Percentiles rank a stretch among this genome's conserved stretches.
phyloP scores from a whole-genome alignment of 768 basidiomycete species.

The Boletus rubescentipes region DNA sequence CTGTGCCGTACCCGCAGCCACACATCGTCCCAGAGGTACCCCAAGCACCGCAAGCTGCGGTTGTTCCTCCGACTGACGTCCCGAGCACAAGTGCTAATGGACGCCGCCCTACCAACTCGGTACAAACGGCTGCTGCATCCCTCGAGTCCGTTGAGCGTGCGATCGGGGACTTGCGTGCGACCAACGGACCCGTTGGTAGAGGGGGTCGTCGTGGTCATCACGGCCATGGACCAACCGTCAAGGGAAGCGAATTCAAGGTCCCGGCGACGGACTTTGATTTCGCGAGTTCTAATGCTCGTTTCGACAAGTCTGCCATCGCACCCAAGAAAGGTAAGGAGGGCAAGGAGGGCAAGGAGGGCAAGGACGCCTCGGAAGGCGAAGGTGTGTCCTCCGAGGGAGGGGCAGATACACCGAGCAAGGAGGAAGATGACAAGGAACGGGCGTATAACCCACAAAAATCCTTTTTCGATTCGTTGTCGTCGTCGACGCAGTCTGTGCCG shows the following conservation, averaged over 20 bases:
- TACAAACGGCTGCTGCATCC: conserved; percentile 73
- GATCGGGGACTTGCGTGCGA: conserved; percentile 47
- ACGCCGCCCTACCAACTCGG: conserved; percentile 44
- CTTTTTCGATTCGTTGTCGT: conserved; percentile 74
- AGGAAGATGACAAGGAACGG: conserved; percentile 38
- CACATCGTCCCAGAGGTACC: conserved; percentile 28
- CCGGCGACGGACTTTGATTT: conserved; percentile 85
- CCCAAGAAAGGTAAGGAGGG: conserved; percentile 36
- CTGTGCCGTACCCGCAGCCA: conserved; percentile 28
- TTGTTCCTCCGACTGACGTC: conserved; percentile 25
- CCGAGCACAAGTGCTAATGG: conserved; percentile 26
- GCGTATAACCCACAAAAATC: conserved; percentile 79
- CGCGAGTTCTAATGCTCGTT: conserved; percentile 69
- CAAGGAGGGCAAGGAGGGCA: too few relatives aligned
- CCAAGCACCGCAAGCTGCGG: conserved; percentile 15
- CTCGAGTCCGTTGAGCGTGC: conserved; percentile 69
- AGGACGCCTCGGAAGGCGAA: conserved; percentile 31
- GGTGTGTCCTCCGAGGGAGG: conserved; percentile 32
- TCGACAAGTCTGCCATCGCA: conserved; percentile 67
- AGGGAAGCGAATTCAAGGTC: conserved; percentile 47
- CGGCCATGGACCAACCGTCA: conserved; percentile 26
- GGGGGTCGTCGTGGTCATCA: conserved; percentile 39
- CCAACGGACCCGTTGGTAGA: conserved; percentile 36
- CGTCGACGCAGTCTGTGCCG: conserved; percentile 41
- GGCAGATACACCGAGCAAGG: conserved; percentile 26